Evolutionary conservation across 2,329 filamentous ascomycete genomes (phyloP), one percentile per base, ranked within the genome.

Genomic region (Venturia pyrina): DNA sequence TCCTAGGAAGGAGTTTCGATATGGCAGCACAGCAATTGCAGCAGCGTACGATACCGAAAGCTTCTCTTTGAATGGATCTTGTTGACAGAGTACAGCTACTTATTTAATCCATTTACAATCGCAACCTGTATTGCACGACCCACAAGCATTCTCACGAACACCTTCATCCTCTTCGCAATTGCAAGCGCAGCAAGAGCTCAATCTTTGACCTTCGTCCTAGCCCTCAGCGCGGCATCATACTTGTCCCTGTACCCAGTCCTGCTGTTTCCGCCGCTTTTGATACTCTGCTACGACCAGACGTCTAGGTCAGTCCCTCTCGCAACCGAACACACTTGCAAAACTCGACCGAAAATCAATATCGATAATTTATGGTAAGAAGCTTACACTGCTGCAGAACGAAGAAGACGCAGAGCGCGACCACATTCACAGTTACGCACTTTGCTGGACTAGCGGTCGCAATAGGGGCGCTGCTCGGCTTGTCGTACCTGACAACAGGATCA

Each of bases 41-140:
- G 91, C 93, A 68, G 86, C 89, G 88, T 95, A 84, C 72, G 84
- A 72, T 24, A 37, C 13, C 21, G 34, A 3, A 15, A n/a, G 8
- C 28, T 28, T 61, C 34, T 17, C 8, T 6, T 32, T 1, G 19
- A 15, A 37, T 43, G 24, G 24, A 32, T 46, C 19, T 43, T 34
- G n/a, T 53, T 32, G 24, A 41, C 13, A n/a, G 11, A 63, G 15
- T 7, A 6, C 48, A 95, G 91, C 69, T 98, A 91, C 74, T 84
- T 99, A 2, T 93, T 98, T 79, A 98, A 96, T 75, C 95, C 95
- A 0, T 96, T 96, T 74, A 96, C 93, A 1, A 86, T 99, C 68
- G 87, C 92, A 57, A 93, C 92, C 21, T 98, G 93, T 75, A 83
- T 99, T 67, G 93, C 90, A 34, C 89, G 93, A 50, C 90, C 95